phyloP scores from a whole-genome alignment of 2,329 filamentous ascomycete species.

The Mycosphaerelloides madeirae region DNA sequence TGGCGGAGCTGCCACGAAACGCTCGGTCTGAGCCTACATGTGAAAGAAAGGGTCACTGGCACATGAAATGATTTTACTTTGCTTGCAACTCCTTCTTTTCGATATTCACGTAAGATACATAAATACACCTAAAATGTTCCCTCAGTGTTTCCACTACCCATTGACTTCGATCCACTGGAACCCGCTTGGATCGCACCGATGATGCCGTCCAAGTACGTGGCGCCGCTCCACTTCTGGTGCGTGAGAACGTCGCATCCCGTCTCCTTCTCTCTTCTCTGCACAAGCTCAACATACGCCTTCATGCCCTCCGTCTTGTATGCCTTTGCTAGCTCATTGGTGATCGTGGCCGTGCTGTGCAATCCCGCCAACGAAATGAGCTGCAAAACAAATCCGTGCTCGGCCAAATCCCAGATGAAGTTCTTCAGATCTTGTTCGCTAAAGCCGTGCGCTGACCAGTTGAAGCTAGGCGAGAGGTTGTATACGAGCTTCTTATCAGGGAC shows the following conservation, averaged over 20 bases:
- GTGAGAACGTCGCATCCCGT: conserved; percentile 86
- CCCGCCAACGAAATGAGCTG: conserved; percentile 62
- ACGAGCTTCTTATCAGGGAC: conserved; percentile 82
- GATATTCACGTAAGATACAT: background rate
- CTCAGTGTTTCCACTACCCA: conserved; percentile 94
- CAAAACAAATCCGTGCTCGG: conserved; percentile 70
- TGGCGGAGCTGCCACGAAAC: too few species aligned
- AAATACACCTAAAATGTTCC: conserved; percentile 35
- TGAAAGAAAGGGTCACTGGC: too few species aligned
- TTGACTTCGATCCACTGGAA: conserved; percentile 81
- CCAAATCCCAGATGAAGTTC: conserved; percentile 95
- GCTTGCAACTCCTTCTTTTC: too few species aligned
- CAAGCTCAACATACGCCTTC: conserved; percentile 92
- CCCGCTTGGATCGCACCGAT: conserved; percentile 86
- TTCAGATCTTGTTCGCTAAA: conserved; percentile 78
- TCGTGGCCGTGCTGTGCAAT: conserved; percentile 59
- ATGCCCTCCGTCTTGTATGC: conserved; percentile 88
- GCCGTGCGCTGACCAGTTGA: conserved; percentile 97
- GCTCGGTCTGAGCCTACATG: too few species aligned
- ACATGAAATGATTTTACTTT: too few species aligned
- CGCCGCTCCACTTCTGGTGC: conserved; percentile 83
- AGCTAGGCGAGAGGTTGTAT: conserved; percentile 93
- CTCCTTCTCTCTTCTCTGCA: conserved; percentile 87
- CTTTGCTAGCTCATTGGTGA: conserved; percentile 69
- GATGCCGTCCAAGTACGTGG: conserved; percentile 79